A percentile compares a stretch with the other conserved stretches of the same genome.
Conservation (phyloP, 2,329 filamentous ascomycete genomes). For the Bertia moriformis region DNA sequence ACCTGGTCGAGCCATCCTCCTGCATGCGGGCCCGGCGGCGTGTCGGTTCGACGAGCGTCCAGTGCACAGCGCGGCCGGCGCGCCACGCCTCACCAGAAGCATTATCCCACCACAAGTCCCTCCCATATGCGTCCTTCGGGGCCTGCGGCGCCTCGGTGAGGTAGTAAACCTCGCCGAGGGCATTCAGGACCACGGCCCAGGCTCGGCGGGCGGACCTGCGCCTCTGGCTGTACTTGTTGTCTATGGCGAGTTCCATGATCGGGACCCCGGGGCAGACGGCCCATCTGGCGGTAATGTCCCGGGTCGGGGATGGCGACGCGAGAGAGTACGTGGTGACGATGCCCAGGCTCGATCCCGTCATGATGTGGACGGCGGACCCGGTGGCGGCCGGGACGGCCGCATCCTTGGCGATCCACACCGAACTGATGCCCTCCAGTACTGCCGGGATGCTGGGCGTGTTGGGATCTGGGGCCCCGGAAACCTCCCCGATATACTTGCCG, state of each 20-base stretch:
- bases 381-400: constrained; percentile 56
- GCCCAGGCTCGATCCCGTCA: constrained; percentile 72
- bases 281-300: constrained; percentile 79
- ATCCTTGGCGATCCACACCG: constrained; percentile 83
- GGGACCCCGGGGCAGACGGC: constrained; percentile 83
- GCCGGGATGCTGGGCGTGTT: constrained; percentile 67
- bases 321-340: constrained; percentile 72
- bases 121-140: constrained; percentile 27
- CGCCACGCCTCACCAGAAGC: constrained; percentile 61
- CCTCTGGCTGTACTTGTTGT: constrained; percentile 64
- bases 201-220: constrained; percentile 58
- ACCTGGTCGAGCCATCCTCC: no score
- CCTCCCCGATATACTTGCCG: constrained; percentile 57
- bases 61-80: constrained; percentile 63
- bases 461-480: constrained; percentile 43
- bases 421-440: constrained; percentile 56
- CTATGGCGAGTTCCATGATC: constrained; percentile 69
- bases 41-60: constrained; percentile 68
- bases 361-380: constrained; percentile 64
- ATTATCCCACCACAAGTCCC: no score
- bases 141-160: constrained; percentile 56
- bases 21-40: constrained; percentile 53
- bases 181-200: constrained; percentile 85
- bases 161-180: constrained; percentile 81
- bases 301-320: constrained; percentile 50